Evolutionary conservation across 352 stramenopile species (phyloP).

Genomic region (Pythium volutum): DNA sequence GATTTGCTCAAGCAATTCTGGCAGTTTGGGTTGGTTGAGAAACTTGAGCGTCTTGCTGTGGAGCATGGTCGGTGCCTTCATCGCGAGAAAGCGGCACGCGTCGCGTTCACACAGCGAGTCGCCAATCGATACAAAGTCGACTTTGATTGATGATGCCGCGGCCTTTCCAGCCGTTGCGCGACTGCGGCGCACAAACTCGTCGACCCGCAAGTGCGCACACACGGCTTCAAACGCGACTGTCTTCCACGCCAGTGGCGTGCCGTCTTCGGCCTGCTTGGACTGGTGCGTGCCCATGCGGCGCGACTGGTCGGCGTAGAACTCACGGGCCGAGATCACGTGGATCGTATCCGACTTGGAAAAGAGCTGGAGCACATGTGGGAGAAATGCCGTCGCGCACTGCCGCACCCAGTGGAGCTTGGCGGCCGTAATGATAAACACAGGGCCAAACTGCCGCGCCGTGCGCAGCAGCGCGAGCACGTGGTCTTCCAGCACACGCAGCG

Average conservation of each 20-base stretch:
- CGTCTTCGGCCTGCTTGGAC: constrained; percentile 17
- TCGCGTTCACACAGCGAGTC: constrained; percentile 56
- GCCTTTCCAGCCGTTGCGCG: constrained; percentile 1
- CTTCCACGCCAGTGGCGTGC: constrained; percentile 52
- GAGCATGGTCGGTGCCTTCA: constrained; percentile 30
- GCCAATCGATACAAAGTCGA: constrained; percentile 55
- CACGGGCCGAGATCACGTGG: constrained; percentile 54
- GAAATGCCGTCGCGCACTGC: constrained; percentile 37
- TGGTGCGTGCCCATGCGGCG: constrained; percentile 19
- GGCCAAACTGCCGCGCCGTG: constrained; percentile 34
- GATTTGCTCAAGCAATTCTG: constrained; percentile 49
- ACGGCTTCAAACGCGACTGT: constrained; percentile 47
- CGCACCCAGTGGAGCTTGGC: constrained; percentile 53
- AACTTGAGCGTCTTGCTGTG: constrained; percentile 58
- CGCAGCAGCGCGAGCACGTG: constrained; percentile 43
- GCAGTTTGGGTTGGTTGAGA: constrained; percentile 38
- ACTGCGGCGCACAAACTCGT: constrained; percentile 30
- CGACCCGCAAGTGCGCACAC: constrained; percentile 44
- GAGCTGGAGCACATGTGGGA: constrained; percentile 39
- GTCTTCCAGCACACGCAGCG: constrained; percentile 35
- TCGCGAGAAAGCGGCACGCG: constrained; percentile 42
- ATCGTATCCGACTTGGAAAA: constrained; percentile 37
- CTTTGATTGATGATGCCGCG: constrained; percentile 2
- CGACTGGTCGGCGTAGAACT: constrained; percentile 51
- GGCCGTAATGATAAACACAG: constrained; percentile 66